Percentiles rank a stretch among this genome's conserved stretches.
These are phyloP conservation scores for Crinitomyces ghanaensis DNA, from an alignment of 805 yeast species.

Conservation along the genomic window DNA sequence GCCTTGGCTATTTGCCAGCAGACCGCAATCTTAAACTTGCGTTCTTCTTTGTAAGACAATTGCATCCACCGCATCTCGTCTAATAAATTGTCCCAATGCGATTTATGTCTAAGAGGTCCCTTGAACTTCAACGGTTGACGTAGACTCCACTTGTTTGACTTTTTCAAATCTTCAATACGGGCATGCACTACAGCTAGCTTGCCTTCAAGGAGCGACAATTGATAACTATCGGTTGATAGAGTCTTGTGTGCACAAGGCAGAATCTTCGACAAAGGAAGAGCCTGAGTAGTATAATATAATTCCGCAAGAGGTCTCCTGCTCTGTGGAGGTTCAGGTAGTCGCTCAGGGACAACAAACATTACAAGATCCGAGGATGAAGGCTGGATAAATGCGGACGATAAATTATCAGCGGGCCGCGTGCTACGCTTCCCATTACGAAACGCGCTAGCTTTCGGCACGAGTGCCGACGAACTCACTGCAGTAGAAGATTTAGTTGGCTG, in stretches of 20 bases:
- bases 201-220: constrained; percentile 78
- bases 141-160: constrained; percentile 82
- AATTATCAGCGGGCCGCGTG: too few relatives aligned
- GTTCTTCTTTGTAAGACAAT: constrained; percentile 58
- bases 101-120: constrained; percentile 47
- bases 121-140: constrained; percentile 65
- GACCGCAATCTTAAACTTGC: constrained; percentile 57
- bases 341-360: constrained; percentile 24
- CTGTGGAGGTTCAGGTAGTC: constrained; percentile 27
- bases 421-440: too few relatives aligned
- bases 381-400: not conserved
- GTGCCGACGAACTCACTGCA: too few relatives aligned
- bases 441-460: too few relatives aligned
- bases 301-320: constrained; percentile 53
- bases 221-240: constrained; percentile 73
- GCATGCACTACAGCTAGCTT: constrained; percentile 82
- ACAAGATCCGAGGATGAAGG: constrained; percentile 15
- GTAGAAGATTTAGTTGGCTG: too few relatives aligned
- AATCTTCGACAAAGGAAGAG: constrained; percentile 71
- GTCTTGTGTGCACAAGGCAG: constrained; percentile 81
- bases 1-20: constrained; percentile 63
- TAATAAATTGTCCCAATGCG: constrained; percentile 64
- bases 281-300: constrained; percentile 74
- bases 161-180: constrained; percentile 81
- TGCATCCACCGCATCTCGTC: constrained; percentile 82